phyloP scores from a whole-genome alignment of 2,329 filamentous ascomycete genomes.

The Huntiella abstrusa region DNA sequence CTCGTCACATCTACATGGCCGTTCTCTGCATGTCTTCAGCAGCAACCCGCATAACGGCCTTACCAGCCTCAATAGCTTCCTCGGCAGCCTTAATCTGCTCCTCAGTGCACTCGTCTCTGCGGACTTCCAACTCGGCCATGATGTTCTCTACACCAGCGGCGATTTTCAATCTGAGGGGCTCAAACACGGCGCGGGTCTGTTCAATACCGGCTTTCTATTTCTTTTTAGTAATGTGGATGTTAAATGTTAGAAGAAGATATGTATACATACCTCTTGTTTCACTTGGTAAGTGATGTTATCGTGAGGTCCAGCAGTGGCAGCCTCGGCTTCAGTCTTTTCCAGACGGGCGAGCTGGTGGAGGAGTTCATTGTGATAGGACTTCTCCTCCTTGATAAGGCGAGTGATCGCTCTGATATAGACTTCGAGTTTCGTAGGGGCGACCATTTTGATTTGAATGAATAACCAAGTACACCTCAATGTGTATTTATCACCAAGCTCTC shows the following conservation, averaged over 20 bases:
- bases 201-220: constrained; percentile 45
- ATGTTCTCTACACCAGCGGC: constrained; percentile 51
- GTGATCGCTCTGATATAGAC: constrained; percentile 65
- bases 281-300: constrained; percentile 62
- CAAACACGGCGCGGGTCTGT: constrained; percentile 74
- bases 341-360: constrained; percentile 55
- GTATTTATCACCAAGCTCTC: neutral
- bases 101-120: constrained; percentile 25
- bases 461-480: too few relatives aligned
- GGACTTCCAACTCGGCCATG: constrained; percentile 55
- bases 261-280: constrained; percentile 79
- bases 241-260: constrained; percentile 14
- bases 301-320: constrained; percentile 35
- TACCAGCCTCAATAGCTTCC: constrained; percentile 31
- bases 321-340: constrained; percentile 32
- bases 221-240: constrained; percentile 5
- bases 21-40: constrained; percentile 1
- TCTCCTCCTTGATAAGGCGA: constrained; percentile 80
- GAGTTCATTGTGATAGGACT: constrained; percentile 76
- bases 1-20: too few relatives aligned
- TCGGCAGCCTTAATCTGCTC: constrained; percentile 38
- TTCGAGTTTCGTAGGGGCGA: constrained; percentile 53
- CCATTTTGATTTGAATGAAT: constrained; percentile 33
- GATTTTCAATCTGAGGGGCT: constrained; percentile 52
- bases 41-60: constrained; percentile 16